Evolutionary conservation across 2,329 filamentous ascomycete species (phyloP), one percentile per base, ranked within the genome.

Genomic region (Cordyceps cicadae): DNA sequence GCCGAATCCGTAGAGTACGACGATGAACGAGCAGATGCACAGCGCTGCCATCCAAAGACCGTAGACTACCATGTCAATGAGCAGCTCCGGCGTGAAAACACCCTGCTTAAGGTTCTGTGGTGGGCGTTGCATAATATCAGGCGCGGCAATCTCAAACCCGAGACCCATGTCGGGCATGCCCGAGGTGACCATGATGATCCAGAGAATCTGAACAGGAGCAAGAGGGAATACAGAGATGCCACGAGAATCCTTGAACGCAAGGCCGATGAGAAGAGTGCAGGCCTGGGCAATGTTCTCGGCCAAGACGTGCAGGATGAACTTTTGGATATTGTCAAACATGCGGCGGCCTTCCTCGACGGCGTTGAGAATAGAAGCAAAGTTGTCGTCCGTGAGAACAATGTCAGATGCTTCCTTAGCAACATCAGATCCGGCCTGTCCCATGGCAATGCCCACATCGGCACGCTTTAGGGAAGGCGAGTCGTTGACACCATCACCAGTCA

Each of bases 121-220:
- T n/a, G 86, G 86, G 0, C 87, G 80, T 50, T 78, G 70, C 77
- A 90, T 84, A 62, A 90, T 85, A 69, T 90, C 87, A 0, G 86
- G 82, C 0, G 84, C 83, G 0, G 87, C 87, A 59, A 81, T 75
- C 71, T 90, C 87, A 72, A 89, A 86, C 2, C 87, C 87, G 3
- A 90, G 78, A 62, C 87, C 88, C 85, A 90, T 89, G 64, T 89
- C 88, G 3, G 87, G 87, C 67, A 90, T 79, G 54, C 84, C 85
- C 37, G 86, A 89, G 0, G 88, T 90, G 60, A 90, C 81, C 87
- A 90, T 90, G 67, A 90, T 90, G 63, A 91, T 86, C 87, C 87
- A 90, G 48, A 90, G 77, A 64, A 90, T 88, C 65, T 90, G 83
- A n/a, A 90, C 85, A 0, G 87, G 87, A 0, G 86, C 79, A 15